Conservation (phyloP, 1,284 basidiomycete species). For the Apiotrichum sp. region DNA sequence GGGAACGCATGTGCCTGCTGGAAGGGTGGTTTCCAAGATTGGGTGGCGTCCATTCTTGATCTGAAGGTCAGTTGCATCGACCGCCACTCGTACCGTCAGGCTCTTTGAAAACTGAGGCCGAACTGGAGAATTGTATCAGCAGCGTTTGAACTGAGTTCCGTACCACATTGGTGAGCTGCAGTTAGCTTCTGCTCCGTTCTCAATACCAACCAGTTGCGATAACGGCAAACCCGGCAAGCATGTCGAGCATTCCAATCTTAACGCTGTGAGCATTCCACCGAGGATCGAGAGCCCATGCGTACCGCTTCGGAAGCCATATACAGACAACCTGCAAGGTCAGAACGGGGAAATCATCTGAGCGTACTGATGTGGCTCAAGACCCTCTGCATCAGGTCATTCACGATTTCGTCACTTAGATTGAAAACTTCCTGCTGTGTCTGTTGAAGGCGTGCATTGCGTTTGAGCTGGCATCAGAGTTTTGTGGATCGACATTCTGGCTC, state of each 20-base stretch:
- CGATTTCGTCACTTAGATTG: constrained; percentile 72
- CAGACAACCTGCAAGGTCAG: constrained; percentile 52
- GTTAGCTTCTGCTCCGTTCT: constrained; percentile 6
- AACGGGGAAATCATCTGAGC: constrained; percentile 7
- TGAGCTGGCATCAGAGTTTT: constrained; percentile 18
- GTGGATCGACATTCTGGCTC: constrained; percentile 16
- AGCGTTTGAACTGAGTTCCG: not conserved
- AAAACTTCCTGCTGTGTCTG: constrained; percentile 51
- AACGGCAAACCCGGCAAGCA: constrained; percentile 67
- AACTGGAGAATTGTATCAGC: constrained; percentile 50
- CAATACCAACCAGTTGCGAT: constrained; percentile 58
- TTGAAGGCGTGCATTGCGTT: constrained; percentile 27
- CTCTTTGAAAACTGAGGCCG: constrained; percentile 52
- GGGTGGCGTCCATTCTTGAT: constrained; percentile 81
- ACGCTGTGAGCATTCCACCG: not conserved
- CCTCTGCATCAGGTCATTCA: constrained; percentile 61
- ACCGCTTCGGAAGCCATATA: constrained; percentile 86
- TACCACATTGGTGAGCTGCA: constrained; percentile 6
- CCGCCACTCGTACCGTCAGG: not conserved
- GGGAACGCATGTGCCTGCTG: constrained; percentile 63
- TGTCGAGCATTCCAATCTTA: constrained; percentile 73
- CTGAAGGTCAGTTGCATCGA: constrained; percentile 1
- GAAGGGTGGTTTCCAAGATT: constrained; percentile 67
- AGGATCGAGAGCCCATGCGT: constrained; percentile 14
- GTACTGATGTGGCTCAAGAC: constrained; percentile 58